Evolutionary conservation across 352 stramenopile species (phyloP).

Genomic region (Pythium aquatile): DNA sequence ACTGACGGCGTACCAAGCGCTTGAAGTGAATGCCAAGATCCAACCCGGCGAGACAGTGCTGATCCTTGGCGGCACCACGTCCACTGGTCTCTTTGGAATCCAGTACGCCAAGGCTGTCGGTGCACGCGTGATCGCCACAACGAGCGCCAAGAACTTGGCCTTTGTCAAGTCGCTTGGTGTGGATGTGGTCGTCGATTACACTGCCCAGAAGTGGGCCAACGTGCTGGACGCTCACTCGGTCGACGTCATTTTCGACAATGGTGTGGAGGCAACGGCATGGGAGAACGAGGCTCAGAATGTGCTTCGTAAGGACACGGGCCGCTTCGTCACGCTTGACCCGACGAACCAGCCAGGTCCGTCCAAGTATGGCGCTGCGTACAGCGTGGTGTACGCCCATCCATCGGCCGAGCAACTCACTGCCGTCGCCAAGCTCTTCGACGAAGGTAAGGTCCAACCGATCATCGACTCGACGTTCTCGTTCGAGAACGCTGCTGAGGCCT

Average conservation of each 20-base stretch:
- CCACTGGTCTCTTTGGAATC: slow-evolving; percentile 30
- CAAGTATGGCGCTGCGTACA: slow-evolving; percentile 37
- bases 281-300: slow-evolving; percentile 33
- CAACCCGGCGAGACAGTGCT: slow-evolving; percentile 34
- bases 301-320: slow-evolving; percentile 30
- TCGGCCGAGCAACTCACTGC: slow-evolving; percentile 26
- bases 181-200: slow-evolving; percentile 45
- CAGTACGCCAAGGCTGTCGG: slow-evolving; percentile 1
- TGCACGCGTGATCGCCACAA: slow-evolving; percentile 23
- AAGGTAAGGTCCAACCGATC: slow-evolving; percentile 25
- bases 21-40: slow-evolving; percentile 31
- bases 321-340: slow-evolving; percentile 32
- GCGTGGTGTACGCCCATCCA: slow-evolving; percentile 13
- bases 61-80: slow-evolving; percentile 36
- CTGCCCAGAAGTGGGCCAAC: slow-evolving; percentile 30
- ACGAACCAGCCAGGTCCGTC: slow-evolving; percentile 42
- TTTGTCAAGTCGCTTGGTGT: slow-evolving; percentile 32
- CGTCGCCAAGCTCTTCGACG: slow-evolving; percentile 36
- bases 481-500: slow-evolving; percentile 36
- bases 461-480: slow-evolving; percentile 40
- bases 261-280: slow-evolving; percentile 25
- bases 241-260: slow-evolving; percentile 8
- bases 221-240: slow-evolving; percentile 19
- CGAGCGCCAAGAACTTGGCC: slow-evolving; percentile 31
- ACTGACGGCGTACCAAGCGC: slow-evolving; percentile 35